These are phyloP conservation scores for Leccinellum albellum DNA, from an alignment of 768 basidiomycete species.

Conservation along the genomic window DNA sequence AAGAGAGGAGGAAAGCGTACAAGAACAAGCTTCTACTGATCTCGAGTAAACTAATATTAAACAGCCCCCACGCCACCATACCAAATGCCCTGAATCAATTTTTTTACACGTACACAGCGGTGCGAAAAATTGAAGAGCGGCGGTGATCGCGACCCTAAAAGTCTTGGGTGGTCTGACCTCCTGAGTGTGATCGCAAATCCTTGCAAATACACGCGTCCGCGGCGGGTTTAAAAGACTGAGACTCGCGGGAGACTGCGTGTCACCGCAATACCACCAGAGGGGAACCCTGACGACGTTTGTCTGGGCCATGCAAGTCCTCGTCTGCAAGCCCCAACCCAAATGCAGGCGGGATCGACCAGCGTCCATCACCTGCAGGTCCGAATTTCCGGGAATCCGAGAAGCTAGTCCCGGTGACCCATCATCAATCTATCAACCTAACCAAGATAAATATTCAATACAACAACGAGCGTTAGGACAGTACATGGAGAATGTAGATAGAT, in stretches of 20 bases:
- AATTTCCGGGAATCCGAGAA: slow-evolving; percentile 1
- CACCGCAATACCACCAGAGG: not conserved
- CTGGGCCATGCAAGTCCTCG: too few relatives aligned
- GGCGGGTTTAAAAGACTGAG: not conserved
- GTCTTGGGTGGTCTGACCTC: not conserved
- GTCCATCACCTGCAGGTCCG: too few relatives aligned
- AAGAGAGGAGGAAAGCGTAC: slow-evolving; percentile 25
- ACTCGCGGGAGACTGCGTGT: not conserved
- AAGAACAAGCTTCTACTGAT: slow-evolving; percentile 12
- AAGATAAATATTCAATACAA: not conserved
- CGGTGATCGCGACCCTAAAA: slow-evolving; percentile 8
- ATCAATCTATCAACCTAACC: not conserved
- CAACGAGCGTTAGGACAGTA: not conserved
- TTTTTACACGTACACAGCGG: not conserved
- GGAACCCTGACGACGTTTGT: not conserved
- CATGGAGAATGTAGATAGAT: not conserved
- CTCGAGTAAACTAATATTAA: slow-evolving; percentile 15
- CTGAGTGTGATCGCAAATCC: slow-evolving; percentile 7
- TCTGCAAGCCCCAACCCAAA: not conserved
- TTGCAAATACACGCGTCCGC: slow-evolving; percentile 4
- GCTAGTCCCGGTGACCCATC: too few relatives aligned
- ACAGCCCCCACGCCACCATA: slow-evolving; percentile 34
- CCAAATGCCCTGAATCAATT: slow-evolving; percentile 16
- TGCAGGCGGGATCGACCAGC: slow-evolving; percentile 1
- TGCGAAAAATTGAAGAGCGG: not conserved